Conservation (phyloP, 2,329 filamentous ascomycete species). For the Pseudogymnoascus sp. region DNA sequence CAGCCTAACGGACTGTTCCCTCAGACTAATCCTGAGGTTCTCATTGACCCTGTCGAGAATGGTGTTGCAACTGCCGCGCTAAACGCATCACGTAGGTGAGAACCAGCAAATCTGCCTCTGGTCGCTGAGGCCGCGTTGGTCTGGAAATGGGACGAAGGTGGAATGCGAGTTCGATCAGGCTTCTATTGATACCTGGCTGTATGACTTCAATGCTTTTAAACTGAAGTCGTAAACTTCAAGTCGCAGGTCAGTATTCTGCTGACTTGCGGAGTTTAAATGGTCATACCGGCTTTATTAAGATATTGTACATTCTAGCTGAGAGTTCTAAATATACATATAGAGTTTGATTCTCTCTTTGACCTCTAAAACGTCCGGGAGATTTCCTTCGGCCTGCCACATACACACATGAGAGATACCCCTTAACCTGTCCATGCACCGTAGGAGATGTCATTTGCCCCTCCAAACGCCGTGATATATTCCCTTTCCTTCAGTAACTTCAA, state of each 20-base stretch:
- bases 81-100: slow-evolving; percentile 31
- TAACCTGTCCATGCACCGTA: not conserved
- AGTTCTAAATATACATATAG: not conserved
- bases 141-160: slow-evolving; percentile 27
- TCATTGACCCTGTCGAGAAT: slow-evolving; percentile 46
- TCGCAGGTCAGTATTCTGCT: not conserved
- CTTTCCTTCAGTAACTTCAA: not conserved
- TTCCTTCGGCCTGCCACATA: not conserved
- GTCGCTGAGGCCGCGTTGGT: slow-evolving; percentile 36
- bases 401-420: not conserved
- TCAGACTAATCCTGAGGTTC: slow-evolving; percentile 36
- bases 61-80: slow-evolving; percentile 36
- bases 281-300: not conserved
- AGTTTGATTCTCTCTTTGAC: not conserved
- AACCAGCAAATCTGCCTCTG: slow-evolving; percentile 35
- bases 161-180: slow-evolving; percentile 33
- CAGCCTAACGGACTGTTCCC: slow-evolving; percentile 36
- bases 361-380: not conserved
- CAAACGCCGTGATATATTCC: not conserved
- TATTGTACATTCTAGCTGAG: slow-evolving; percentile 1
- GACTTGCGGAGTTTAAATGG: not conserved
- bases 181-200: slow-evolving; percentile 34
- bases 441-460: not conserved
- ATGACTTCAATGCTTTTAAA: slow-evolving; percentile 34
- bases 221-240: slow-evolving; percentile 19